A percentile compares a stretch with the other conserved stretches of the same genome.
These are phyloP conservation scores for Tuber indicum DNA, from an alignment of 495 filamentous ascomycete genomes.

Conservation along the genomic window DNA sequence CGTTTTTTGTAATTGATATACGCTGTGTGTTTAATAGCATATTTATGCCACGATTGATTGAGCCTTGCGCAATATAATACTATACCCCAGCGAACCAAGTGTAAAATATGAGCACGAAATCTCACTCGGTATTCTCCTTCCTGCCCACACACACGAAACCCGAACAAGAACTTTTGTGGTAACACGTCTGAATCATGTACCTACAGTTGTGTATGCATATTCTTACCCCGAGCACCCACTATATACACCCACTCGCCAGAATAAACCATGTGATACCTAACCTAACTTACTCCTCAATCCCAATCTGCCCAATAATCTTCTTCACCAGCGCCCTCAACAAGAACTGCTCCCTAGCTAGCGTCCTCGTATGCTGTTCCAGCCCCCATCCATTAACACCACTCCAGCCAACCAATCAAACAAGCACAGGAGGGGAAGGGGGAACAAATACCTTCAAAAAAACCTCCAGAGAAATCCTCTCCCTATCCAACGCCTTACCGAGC, in stretches of 20 bases:
- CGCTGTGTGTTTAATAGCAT: slow-evolving; percentile 26
- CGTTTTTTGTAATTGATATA: slow-evolving; percentile 27
- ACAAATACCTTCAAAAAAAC: slow-evolving; percentile 65
- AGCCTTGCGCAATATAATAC: neutral
- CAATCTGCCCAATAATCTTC: slow-evolving; percentile 86
- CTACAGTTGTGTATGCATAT: neutral
- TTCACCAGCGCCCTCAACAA: slow-evolving; percentile 79
- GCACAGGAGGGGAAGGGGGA: neutral
- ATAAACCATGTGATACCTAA: neutral
- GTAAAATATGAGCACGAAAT: neutral
- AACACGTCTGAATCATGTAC: neutral
- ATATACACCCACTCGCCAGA: neutral
- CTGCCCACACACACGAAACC: neutral
- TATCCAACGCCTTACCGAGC: slow-evolving; percentile 72
- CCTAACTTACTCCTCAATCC: slow-evolving; percentile 46
- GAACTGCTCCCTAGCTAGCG: slow-evolving; percentile 80
- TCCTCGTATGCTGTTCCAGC: slow-evolving; percentile 60
- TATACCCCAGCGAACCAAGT: neutral
- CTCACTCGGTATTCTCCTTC: neutral
- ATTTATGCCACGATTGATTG: neutral
- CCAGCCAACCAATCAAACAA: neutral
- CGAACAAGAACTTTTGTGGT: neutral
- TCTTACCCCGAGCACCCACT: neutral
- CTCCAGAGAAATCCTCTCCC: slow-evolving; percentile 68
- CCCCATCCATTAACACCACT: slow-evolving; percentile 11